Evolutionary conservation across 805 yeast species (phyloP).

Genomic region (Ogataea saltuana): DNA sequence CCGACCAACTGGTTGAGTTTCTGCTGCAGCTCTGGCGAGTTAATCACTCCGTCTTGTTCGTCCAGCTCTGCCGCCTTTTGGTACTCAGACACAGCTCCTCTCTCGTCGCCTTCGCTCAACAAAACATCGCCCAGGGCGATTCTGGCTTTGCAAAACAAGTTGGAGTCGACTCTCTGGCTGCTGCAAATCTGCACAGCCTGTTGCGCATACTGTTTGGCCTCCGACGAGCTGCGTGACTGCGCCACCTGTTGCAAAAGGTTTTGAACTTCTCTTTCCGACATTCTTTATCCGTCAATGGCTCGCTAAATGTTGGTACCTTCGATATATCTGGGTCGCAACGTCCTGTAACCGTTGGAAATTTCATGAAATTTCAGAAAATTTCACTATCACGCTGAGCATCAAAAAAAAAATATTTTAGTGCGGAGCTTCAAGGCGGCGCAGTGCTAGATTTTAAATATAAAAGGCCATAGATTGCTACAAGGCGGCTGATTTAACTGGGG

Average conservation of each 20-base stretch:
- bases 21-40: slow-evolving; percentile 34
- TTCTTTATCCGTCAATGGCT: slow-evolving; percentile 1
- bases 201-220: slow-evolving; percentile 22
- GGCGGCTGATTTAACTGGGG: too few relatives aligned
- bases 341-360: too few relatives aligned
- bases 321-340: too few relatives aligned
- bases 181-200: slow-evolving; percentile 26
- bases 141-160: slow-evolving; percentile 29
- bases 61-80: slow-evolving; percentile 34
- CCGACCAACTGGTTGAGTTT: slow-evolving; percentile 27
- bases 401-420: background rate
- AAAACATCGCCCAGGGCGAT: slow-evolving; percentile 32
- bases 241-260: slow-evolving; percentile 24
- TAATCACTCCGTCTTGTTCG: slow-evolving; percentile 34
- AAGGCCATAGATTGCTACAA: too few relatives aligned
- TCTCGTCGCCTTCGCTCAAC: slow-evolving; percentile 25
- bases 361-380: background rate
- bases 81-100: slow-evolving; percentile 32
- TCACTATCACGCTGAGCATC: too few relatives aligned
- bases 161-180: slow-evolving; percentile 27
- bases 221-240: slow-evolving; percentile 10
- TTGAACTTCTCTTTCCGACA: slow-evolving; percentile 27
- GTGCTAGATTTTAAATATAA: background rate
- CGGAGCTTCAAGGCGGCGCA: slow-evolving; percentile 8
- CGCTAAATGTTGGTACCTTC: too few relatives aligned